phyloP scores from a whole-genome alignment of 768 basidiomycete genomes.

The Xanthoconium stramineum region DNA sequence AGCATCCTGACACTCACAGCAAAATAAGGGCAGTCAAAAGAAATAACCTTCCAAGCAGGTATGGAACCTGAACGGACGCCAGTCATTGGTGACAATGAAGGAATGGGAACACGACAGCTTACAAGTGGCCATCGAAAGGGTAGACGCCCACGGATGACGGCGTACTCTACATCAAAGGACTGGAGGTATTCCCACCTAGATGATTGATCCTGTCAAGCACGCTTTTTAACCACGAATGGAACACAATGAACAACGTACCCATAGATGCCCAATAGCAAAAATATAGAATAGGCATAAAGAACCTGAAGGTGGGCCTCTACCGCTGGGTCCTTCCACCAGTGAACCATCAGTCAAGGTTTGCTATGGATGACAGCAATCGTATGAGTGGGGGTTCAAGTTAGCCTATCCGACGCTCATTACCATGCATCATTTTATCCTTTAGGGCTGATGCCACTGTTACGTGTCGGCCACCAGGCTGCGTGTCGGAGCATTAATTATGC shows the following conservation, averaged over 20 bases:
- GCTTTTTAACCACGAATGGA: neutral
- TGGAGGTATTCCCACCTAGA: constrained; percentile 26
- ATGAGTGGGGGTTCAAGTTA: neutral
- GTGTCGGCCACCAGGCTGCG: too few species aligned
- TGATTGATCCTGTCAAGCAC: neutral
- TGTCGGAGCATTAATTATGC: too few species aligned
- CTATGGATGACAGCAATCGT: too few species aligned
- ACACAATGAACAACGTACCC: constrained; percentile 8
- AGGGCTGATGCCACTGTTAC: neutral
- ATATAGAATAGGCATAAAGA: neutral
- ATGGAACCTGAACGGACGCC: constrained; percentile 14
- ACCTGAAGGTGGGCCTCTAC: neutral
- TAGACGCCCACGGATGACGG: constrained; percentile 17
- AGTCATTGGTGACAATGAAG: neutral
- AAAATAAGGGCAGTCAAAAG: constrained; percentile 13
- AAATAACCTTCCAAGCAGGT: constrained; percentile 20
- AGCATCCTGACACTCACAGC: constrained; percentile 2
- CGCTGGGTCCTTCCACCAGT: constrained; percentile 16
- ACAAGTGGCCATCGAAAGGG: constrained; percentile 28
- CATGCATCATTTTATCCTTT: neutral
- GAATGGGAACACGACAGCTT: neutral
- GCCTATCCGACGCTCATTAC: neutral
- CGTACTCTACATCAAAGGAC: constrained; percentile 18
- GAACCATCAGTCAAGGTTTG: constrained; percentile 10
- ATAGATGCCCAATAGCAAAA: constrained; percentile 17